Evolutionary conservation across 306 rosid species (phyloP), one percentile per base, ranked within the genome.

Genomic region (Arachis stenosperma): DNA sequence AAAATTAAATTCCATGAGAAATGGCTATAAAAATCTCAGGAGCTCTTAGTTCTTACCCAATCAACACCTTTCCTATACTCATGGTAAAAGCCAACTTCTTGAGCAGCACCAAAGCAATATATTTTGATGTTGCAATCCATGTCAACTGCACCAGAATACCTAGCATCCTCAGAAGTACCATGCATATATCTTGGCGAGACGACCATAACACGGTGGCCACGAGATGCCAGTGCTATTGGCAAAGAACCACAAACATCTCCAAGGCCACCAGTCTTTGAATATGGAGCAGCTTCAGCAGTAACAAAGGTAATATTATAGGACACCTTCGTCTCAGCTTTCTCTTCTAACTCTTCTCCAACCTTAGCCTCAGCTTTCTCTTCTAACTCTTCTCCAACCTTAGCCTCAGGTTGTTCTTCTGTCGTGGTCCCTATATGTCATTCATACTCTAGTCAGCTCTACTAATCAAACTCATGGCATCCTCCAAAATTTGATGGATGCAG

Each of bases 171-270:
- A 37, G 96, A 47, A 57, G 85, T 61, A 30, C 92, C 98, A 7
- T 80, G 84, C 33, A 70, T 70, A 78, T 92, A 92, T 73, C 88
- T 87, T 1, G 98, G 98, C 15, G 94, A 88, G 73, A 92, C 75
- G 74, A 92, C 98, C 98, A 92, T 92, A 29, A 90, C 98, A 53
- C 94, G 92, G 73, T 92, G 98, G 17, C 96, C 98, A 0, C 94
- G 90, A 50, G 75, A 79, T 8, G 92, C 98, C 11, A 92, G 81
- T 36, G 92, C 92, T 64, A 86, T 75, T 11, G 98, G 96, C 85
- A 92, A 80, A 71, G 98, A 90, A 56, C 98, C 98, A 83, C 96
- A 92, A 65, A 92, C 98, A 92, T 92, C 98, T 43, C 86, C 98
- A 62, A 92, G 84, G 12, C 98, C 98, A 58, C 96, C 98, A 0